A percentile compares a stretch with the other conserved stretches of the same genome.
Evolutionary conservation across 768 basidiomycete genomes (phyloP).

Genomic region (Boletales sp.): DNA sequence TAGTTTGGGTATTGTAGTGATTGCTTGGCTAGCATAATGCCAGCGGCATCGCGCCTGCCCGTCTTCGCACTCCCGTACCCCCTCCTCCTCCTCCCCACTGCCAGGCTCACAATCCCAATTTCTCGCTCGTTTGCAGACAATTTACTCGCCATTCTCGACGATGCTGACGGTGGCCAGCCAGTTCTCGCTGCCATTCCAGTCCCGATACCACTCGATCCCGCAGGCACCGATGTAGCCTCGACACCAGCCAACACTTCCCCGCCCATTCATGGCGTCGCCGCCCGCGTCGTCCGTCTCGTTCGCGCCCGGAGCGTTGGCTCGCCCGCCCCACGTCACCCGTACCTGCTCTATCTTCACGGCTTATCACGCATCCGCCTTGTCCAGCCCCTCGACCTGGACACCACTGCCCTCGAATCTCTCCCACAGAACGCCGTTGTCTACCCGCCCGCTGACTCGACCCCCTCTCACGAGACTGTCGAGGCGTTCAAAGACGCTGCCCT

Average conservation of each 20-base stretch:
- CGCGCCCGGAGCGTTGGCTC: constrained; percentile 47
- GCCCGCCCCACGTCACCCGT: constrained; percentile 47
- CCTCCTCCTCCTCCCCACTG: constrained; percentile 69
- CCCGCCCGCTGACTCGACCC: constrained; percentile 37
- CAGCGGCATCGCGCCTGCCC: constrained; percentile 46
- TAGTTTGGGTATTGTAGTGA: neutral
- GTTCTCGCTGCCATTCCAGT: constrained; percentile 64
- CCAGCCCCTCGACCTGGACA: constrained; percentile 31
- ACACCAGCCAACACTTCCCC: constrained; percentile 17
- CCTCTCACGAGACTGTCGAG: constrained; percentile 52
- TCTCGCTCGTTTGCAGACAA: constrained; percentile 58
- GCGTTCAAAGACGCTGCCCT: constrained; percentile 69
- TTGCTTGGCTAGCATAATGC: constrained; percentile 13
- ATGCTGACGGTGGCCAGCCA: constrained; percentile 60
- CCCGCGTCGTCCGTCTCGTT: constrained; percentile 67
- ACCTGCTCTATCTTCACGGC: constrained; percentile 70
- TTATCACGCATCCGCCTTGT: constrained; percentile 61
- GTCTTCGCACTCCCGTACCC: constrained; percentile 71
- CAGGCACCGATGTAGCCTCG: too few relatives aligned
- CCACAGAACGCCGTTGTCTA: constrained; percentile 46
- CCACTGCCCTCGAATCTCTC: constrained; percentile 30
- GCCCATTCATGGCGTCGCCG: constrained; percentile 64
- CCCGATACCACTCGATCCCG: constrained; percentile 3
- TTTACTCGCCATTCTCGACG: constrained; percentile 63
- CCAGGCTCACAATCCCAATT: constrained; percentile 66